phyloP scores from a whole-genome alignment of 2,329 filamentous ascomycete species.

The Cladosporium colombiae region DNA sequence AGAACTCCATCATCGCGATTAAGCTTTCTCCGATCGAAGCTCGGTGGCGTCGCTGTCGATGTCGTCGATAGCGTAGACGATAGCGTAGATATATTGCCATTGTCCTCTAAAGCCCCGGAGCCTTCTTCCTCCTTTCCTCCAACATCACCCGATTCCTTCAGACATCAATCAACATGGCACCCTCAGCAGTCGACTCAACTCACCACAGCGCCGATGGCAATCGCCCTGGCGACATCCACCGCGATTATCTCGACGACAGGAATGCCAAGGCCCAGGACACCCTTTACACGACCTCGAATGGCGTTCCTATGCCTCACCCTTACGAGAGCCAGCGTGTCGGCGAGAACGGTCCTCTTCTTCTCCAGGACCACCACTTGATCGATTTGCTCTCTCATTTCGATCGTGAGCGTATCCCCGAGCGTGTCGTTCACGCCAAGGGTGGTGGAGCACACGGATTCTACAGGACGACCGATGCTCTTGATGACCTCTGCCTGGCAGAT shows the following conservation, averaged over 20 bases:
- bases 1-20: not conserved
- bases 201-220: constrained; percentile 31
- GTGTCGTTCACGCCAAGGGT: constrained; percentile 54
- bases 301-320: constrained; percentile 58
- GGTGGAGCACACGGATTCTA: constrained; percentile 52
- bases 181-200: constrained; percentile 23
- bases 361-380: constrained; percentile 55
- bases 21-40: constrained; percentile 4
- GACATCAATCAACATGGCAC: constrained; percentile 27
- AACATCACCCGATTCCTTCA: not conserved
- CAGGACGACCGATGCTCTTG: constrained; percentile 48
- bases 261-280: constrained; percentile 46
- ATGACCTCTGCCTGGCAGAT: constrained; percentile 49
- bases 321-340: constrained; percentile 59
- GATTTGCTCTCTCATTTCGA: constrained; percentile 54
- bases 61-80: not conserved
- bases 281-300: constrained; percentile 59
- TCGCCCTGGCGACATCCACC: constrained; percentile 41
- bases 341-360: constrained; percentile 59
- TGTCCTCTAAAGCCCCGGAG: not conserved
- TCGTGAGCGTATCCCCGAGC: constrained; percentile 53
- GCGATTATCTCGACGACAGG: constrained; percentile 49
- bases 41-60: not conserved
- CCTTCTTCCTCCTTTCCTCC: not conserved
- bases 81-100: not conserved